Conservation (phyloP, 2,329 filamentous ascomycete genomes). For the Aspergillus niger region DNA sequence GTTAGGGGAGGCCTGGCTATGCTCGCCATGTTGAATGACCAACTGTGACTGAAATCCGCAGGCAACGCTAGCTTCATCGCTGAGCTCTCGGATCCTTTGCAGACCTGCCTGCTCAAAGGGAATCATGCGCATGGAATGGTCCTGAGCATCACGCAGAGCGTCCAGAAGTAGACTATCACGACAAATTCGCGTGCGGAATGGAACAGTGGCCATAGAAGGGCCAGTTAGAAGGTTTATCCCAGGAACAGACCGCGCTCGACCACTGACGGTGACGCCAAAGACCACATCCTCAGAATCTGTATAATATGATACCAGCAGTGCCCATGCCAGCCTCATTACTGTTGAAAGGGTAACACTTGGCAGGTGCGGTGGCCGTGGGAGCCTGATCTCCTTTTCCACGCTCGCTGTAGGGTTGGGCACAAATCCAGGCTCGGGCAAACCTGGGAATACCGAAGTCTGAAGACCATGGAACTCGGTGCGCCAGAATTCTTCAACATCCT, state of each 20-base stretch:
- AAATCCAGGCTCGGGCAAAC: too few species aligned
- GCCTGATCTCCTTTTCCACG: too few species aligned
- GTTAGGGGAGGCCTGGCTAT: neutral
- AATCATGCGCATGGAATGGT: slow-evolving; percentile 6
- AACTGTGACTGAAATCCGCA: slow-evolving; percentile 13
- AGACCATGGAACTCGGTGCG: too few species aligned
- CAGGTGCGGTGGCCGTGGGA: slow-evolving; percentile 7
- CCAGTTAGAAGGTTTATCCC: slow-evolving; percentile 10
- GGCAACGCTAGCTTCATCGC: neutral
- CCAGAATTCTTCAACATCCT: too few species aligned
- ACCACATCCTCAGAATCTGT: slow-evolving; percentile 12
- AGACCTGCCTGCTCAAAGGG: slow-evolving; percentile 14
- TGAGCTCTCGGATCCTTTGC: slow-evolving; percentile 13
- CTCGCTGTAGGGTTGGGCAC: too few species aligned
- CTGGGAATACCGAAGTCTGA: too few species aligned
- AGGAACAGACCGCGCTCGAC: slow-evolving; percentile 12
- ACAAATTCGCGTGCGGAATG: slow-evolving; percentile 11
- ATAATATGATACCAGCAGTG: slow-evolving; percentile 9
- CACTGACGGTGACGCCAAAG: slow-evolving; percentile 11
- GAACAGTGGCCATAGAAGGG: slow-evolving; percentile 12
- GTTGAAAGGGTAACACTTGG: slow-evolving; percentile 7
- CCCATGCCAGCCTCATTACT: slow-evolving; percentile 14
- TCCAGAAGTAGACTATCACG: slow-evolving; percentile 4
- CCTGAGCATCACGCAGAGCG: too few species aligned
- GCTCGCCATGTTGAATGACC: slow-evolving; percentile 14